These are phyloP conservation scores for Penicillium sp. DNA, from an alignment of 2,329 filamentous ascomycete genomes.

Conservation along the genomic window DNA sequence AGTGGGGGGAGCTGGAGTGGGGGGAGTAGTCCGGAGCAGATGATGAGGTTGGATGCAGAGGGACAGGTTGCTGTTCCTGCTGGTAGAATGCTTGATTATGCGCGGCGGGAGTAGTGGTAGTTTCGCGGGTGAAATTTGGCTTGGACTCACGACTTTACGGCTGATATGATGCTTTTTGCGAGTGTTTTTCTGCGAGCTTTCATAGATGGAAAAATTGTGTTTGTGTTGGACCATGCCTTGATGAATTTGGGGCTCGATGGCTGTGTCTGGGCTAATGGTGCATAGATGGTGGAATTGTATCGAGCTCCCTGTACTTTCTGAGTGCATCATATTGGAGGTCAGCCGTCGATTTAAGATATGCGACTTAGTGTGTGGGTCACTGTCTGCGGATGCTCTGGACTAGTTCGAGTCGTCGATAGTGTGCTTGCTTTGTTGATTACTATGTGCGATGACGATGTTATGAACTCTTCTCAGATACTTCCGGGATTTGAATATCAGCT, in stretches of 20 bases:
- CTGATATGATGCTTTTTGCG: constrained; percentile 16
- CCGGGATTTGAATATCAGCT: neutral
- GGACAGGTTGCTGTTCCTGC: constrained; percentile 1
- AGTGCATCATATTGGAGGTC: neutral
- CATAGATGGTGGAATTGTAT: neutral
- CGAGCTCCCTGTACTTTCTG: neutral
- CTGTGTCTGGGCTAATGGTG: neutral
- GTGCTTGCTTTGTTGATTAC: neutral
- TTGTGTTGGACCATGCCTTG: neutral
- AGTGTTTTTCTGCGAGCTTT: neutral
- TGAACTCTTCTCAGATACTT: neutral
- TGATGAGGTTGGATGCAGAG: neutral
- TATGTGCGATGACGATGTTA: neutral
- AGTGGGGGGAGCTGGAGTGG: constrained; percentile 52
- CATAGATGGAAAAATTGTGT: neutral
- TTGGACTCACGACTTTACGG: constrained; percentile 24
- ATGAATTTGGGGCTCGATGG: neutral
- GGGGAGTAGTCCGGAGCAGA: constrained; percentile 49
- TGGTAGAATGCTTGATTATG: constrained; percentile 6
- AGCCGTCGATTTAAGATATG: neutral
- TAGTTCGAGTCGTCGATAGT: neutral
- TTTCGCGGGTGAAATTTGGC: neutral
- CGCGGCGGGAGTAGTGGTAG: neutral
- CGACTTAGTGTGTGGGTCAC: neutral
- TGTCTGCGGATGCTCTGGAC: neutral